These are phyloP conservation scores for Nitzschia inconspicua DNA, from an alignment of 108 stramenopile species.

Conservation along the genomic window DNA sequence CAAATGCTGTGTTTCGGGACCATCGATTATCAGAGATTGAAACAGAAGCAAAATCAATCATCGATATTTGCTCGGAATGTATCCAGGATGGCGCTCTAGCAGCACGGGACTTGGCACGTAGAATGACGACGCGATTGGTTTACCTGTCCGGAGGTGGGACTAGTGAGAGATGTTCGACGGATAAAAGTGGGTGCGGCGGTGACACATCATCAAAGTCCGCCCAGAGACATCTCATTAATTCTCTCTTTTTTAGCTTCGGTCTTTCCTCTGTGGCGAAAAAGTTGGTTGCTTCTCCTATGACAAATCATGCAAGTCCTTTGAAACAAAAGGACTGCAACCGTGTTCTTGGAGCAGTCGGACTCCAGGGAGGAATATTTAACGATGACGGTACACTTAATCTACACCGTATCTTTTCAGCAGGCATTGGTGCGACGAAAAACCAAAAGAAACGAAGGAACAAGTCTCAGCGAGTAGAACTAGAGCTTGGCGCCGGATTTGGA, in stretches of 20 bases:
- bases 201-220: not conserved
- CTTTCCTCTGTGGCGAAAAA: slow-evolving; percentile 27
- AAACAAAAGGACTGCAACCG: slow-evolving; percentile 30
- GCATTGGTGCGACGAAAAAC: slow-evolving; percentile 18
- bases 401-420: slow-evolving; percentile 22
- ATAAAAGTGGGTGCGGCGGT: not conserved
- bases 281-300: slow-evolving; percentile 8
- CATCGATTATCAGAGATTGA: slow-evolving; percentile 73
- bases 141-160: slow-evolving; percentile 83
- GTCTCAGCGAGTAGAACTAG: slow-evolving; percentile 50
- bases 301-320: not conserved
- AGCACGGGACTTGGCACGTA: slow-evolving; percentile 34
- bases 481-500: slow-evolving; percentile 79
- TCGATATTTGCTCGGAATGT: slow-evolving; percentile 17
- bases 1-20: slow-evolving; percentile 68
- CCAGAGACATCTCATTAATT: slow-evolving; percentile 36
- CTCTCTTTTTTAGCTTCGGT: slow-evolving; percentile 71
- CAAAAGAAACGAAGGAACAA: slow-evolving; percentile 19
- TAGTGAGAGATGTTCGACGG: slow-evolving; percentile 36
- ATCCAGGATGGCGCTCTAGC: slow-evolving; percentile 2
- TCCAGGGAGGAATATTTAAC: slow-evolving; percentile 37
- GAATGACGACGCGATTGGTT: slow-evolving; percentile 51
- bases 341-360: slow-evolving; percentile 25
- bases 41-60: slow-evolving; percentile 46
- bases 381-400: slow-evolving; percentile 48